Evolutionary conservation across 2,329 filamentous ascomycete genomes (phyloP), one percentile per base, ranked within the genome.

Genomic region (Aspergillus sp.): DNA sequence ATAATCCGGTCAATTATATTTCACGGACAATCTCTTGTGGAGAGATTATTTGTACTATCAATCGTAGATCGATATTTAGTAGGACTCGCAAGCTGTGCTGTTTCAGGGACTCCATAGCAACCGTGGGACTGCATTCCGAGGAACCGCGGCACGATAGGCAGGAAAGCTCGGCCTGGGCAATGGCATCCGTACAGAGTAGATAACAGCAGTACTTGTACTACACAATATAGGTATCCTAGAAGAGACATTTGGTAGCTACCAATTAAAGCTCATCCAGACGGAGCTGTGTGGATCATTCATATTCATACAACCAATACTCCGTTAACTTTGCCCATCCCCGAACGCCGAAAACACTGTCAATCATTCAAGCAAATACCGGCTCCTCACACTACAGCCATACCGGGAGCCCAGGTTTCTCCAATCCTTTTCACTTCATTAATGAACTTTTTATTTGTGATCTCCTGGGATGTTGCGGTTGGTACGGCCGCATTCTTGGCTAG

Each of bases 381-480:
- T 35, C 60, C 60, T 90, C 89, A 88, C 50, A 87, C 67, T 51
- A 57, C 79, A 51, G 75, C 74, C 44, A 86, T 74, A 7, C 89
- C 89, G 1, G 90, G 88, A 48, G 79, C 80, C 90, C 93, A 98
- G 1, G 72, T 72, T 62, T 91, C 86, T 30, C 90, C 93, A 66
- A 98, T 93, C 57, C 85, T 78, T 65, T 85, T 83, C 65, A 98
- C 84, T 61, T 96, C 90, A 13, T 82, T 80, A 44, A 83, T 79
- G 67, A 98, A 98, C 64, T 75, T 83, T 58, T 79, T 81, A 67
- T 90, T 95, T 45, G 82, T 86, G 56, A 97, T 96, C 63, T 84
- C 84, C 65, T 83, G 71, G 7, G 71, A 73, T 13, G 70, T 71
- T 4, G 74, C 67, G 39, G 66, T 64, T 37, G 69, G 60, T 39